Conservation (phyloP, 2,329 filamentous ascomycete genomes). For the Penicillium occitanis region DNA sequence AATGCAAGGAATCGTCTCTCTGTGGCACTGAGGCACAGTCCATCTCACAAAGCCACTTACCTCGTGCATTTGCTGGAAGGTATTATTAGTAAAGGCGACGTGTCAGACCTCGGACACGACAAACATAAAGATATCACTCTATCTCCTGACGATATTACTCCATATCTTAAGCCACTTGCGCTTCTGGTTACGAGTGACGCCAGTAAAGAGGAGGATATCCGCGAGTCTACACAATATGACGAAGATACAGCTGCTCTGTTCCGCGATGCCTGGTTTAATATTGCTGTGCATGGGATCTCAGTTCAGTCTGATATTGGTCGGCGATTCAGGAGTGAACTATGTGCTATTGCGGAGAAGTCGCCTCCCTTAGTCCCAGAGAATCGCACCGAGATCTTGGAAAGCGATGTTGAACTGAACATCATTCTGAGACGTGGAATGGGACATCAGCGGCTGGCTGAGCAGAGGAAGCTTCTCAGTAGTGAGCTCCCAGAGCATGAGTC, state of each 20-base stretch:
- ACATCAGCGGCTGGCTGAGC: slow-evolving; percentile 66
- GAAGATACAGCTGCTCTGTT: slow-evolving; percentile 72
- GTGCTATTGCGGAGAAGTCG: slow-evolving; percentile 81
- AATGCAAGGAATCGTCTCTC: slow-evolving; percentile 80
- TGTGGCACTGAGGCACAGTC: slow-evolving; percentile 63
- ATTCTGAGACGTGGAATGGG: slow-evolving; percentile 84
- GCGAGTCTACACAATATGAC: slow-evolving; percentile 46
- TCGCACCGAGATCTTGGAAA: slow-evolving; percentile 85
- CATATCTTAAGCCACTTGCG: slow-evolving; percentile 84
- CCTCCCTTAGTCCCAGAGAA: slow-evolving; percentile 85
- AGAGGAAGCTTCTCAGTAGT: slow-evolving; percentile 74
- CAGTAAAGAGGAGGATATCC: slow-evolving; percentile 27
- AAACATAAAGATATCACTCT: slow-evolving; percentile 77
- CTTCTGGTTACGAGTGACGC: slow-evolving; percentile 65
- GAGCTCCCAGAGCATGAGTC: slow-evolving; percentile 73
- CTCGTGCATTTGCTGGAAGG: slow-evolving; percentile 79
- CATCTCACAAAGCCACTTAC: slow-evolving; percentile 78
- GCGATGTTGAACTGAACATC: slow-evolving; percentile 94
- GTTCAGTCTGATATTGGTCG: slow-evolving; percentile 70
- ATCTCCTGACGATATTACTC: slow-evolving; percentile 80
- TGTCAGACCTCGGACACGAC: slow-evolving; percentile 69
- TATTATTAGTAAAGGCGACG: slow-evolving; percentile 87
- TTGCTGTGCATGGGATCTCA: slow-evolving; percentile 88
- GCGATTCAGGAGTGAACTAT: slow-evolving; percentile 72
- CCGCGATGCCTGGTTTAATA: slow-evolving; percentile 97